Conservation (phyloP, 2,329 filamentous ascomycete species). For the Alternaria incomplexa region DNA sequence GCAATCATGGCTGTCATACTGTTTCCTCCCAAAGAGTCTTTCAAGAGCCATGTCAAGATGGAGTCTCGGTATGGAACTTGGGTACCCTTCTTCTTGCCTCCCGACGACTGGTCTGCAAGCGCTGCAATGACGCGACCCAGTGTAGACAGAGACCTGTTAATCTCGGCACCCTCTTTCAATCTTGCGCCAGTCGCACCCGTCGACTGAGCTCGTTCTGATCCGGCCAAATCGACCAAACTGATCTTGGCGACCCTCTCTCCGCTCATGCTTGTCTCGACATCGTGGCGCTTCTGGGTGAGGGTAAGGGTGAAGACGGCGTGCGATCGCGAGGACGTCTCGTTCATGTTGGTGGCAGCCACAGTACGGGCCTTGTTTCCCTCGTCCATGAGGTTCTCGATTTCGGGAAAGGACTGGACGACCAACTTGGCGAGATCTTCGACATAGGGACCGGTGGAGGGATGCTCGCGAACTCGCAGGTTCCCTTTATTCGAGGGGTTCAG, state of each 20-base stretch:
- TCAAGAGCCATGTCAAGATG: conserved; percentile 93
- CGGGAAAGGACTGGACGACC: conserved; percentile 88
- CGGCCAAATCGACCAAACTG: conserved; percentile 94
- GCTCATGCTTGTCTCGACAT: conserved; percentile 93
- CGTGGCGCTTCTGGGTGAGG: conserved; percentile 89
- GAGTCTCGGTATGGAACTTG: conserved; percentile 98
- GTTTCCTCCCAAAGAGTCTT: conserved; percentile 96
- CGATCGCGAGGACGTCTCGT: conserved; percentile 97
- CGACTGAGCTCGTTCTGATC: conserved; percentile 95
- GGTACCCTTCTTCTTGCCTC: conserved; percentile 71
- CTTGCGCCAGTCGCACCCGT: conserved; percentile 95
- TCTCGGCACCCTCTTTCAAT: conserved; percentile 96
- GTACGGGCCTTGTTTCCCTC: conserved; percentile 99
- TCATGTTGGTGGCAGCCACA: conserved; percentile 99
- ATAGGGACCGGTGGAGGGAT: conserved; percentile 96
- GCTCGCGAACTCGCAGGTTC: conserved; percentile 95
- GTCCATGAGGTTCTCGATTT: conserved; percentile 98
- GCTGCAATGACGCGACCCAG: conserved; percentile 97
- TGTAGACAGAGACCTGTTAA: conserved; percentile 95
- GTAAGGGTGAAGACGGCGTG: conserved; percentile 98
- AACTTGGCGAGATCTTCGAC: conserved; percentile 97
- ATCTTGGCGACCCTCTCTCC: conserved; percentile 98
- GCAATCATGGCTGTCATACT: conserved; percentile 99
- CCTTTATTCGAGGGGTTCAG: conserved; percentile 95
- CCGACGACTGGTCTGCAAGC: conserved; percentile 83